A percentile compares a stretch with the other conserved stretches of the same genome.
These are phyloP conservation scores for Saururus chinensis DNA, from an alignment of 164 flowering plant species.

Conservation along the genomic window DNA sequence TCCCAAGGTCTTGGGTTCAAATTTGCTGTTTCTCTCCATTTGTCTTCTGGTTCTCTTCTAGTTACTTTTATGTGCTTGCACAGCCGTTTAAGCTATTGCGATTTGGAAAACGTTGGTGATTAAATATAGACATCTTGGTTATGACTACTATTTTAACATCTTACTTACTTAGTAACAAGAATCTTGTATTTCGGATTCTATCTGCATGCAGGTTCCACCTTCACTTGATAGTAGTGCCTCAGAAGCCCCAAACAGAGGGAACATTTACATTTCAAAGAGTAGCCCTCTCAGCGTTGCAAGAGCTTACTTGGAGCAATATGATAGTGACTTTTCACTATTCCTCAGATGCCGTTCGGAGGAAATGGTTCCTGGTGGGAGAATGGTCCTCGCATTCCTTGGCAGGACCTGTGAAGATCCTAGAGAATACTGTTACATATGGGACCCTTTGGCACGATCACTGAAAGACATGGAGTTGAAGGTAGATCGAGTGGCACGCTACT, in stretches of 20 bases:
- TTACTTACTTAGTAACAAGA: no score
- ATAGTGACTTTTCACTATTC: constrained; percentile 18
- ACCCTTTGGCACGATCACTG: constrained; percentile 16
- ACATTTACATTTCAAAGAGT: constrained; percentile 10
- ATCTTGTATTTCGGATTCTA: background rate
- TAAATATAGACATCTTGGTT: no score
- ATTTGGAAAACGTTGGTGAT: no score
- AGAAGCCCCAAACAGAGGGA: constrained; percentile 12
- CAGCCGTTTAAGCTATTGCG: no score
- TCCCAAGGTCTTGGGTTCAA: no score
- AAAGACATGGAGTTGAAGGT: constrained; percentile 17
- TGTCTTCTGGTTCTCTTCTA: no score
- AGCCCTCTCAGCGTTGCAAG: constrained; percentile 7
- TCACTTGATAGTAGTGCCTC: background rate
- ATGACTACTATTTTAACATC: no score
- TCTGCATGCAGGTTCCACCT: constrained; percentile 7
- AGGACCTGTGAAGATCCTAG: constrained; percentile 16
- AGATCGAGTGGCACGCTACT: background rate
- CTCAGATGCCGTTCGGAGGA: constrained; percentile 21
- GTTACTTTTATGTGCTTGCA: no score
- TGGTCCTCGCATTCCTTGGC: constrained; percentile 21
- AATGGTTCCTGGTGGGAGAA: constrained; percentile 20
- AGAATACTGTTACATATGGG: constrained; percentile 17
- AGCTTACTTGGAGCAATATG: constrained; percentile 16
- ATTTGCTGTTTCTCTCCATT: no score